A percentile compares a stretch with the other conserved stretches of the same genome.
Conservation (phyloP, 176 grass and related monocot genomes). For the Tuctoria greenei region DNA sequence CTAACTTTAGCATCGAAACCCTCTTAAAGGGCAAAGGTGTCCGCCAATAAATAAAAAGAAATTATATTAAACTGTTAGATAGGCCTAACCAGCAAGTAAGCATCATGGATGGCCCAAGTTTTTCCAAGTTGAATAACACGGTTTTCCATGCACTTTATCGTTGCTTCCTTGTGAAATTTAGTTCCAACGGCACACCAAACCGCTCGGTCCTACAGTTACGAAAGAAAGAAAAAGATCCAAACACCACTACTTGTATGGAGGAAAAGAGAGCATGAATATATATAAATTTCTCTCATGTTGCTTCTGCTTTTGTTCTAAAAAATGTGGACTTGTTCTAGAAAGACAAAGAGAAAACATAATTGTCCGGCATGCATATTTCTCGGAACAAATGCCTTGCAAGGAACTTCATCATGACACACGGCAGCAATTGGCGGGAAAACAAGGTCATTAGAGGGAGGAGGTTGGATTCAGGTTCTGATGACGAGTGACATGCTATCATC, state of each 20-base stretch:
- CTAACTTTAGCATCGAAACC: constrained; percentile 35
- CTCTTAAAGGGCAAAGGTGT: constrained; percentile 31
- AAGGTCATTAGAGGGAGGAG: too few relatives aligned
- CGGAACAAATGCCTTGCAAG: too few relatives aligned
- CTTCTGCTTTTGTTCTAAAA: background rate
- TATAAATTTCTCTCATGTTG: too few relatives aligned
- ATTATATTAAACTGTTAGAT: background rate
- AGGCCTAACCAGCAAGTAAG: constrained; percentile 44
- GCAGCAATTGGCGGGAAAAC: background rate
- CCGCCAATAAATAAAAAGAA: constrained; percentile 1
- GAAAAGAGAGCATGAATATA: background rate
- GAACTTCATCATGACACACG: constrained; percentile 7
- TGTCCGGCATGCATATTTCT: background rate
- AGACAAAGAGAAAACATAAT: background rate
- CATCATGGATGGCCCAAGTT: constrained; percentile 35
- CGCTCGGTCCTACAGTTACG: background rate
- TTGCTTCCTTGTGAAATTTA: constrained; percentile 47
- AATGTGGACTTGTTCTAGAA: background rate
- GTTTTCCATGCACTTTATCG: constrained; percentile 30
- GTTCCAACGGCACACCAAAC: constrained; percentile 38
- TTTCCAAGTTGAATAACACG: constrained; percentile 32
- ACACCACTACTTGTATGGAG: constrained; percentile 24
- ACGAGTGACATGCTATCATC: too few relatives aligned
- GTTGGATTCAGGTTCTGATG: constrained; percentile 4
- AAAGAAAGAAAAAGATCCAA: background rate